A percentile compares a stretch with the other conserved stretches of the same genome.
Evolutionary conservation across 495 filamentous ascomycete genomes (phyloP).

Genomic region (Neurospora hispaniola): DNA sequence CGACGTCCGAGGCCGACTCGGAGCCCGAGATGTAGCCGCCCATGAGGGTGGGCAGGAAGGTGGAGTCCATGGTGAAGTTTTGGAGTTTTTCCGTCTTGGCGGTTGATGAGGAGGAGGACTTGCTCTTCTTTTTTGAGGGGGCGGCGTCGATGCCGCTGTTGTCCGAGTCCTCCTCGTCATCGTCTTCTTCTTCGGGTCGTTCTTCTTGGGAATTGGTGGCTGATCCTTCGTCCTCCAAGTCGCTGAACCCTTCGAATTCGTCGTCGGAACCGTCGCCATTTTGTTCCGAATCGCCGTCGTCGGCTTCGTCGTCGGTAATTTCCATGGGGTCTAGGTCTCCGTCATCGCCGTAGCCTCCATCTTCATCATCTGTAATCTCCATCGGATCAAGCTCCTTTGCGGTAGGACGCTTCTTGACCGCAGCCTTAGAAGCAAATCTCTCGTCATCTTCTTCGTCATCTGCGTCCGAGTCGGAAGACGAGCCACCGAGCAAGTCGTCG

Average conservation of each 20-base stretch:
- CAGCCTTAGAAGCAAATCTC: conserved; percentile 6
- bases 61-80: conserved; percentile 38
- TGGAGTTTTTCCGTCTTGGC: conserved; percentile 14
- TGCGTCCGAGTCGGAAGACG: conserved; percentile 7
- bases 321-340: conserved; percentile 11
- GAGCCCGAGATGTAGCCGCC: conserved; percentile 89
- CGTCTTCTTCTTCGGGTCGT: not conserved
- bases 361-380: conserved; percentile 11
- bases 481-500: conserved; percentile 10
- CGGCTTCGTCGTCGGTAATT: conserved; percentile 11
- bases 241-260: conserved; percentile 11
- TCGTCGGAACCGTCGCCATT: conserved; percentile 1
- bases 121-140: conserved; percentile 8
- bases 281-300: not conserved
- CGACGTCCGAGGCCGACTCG: conserved; percentile 49
- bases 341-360: conserved; percentile 2
- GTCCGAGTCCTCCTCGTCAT: not conserved
- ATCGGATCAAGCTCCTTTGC: conserved; percentile 13
- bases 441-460: conserved; percentile 7
- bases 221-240: not conserved
- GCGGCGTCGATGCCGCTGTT: conserved; percentile 14
- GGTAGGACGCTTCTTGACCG: not conserved
- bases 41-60: conserved; percentile 82
- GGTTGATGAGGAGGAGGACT: conserved; percentile 8
- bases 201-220: conserved; percentile 5